Percentiles rank a stretch among this genome's conserved stretches.
Conservation (phyloP, 345 rosid genomes). For the Pseudoturritis turrita region DNA sequence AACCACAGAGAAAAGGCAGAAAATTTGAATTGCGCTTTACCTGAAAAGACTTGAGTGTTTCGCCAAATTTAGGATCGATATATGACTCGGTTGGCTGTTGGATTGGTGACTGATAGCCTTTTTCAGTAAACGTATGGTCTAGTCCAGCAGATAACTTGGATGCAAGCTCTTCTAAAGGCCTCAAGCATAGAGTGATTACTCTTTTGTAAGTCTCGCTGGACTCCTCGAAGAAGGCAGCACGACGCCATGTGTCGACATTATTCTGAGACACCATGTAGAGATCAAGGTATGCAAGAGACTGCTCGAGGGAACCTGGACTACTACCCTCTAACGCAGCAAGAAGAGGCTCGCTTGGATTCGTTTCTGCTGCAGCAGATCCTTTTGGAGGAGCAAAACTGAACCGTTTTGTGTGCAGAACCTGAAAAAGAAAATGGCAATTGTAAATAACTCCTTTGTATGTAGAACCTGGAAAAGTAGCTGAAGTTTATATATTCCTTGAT, state of each 20-base stretch:
- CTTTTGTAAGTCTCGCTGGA: conserved; percentile 86
- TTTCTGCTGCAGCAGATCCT: conserved; percentile 99
- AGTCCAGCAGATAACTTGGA: conserved; percentile 51
- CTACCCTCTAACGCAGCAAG: conserved; percentile 83
- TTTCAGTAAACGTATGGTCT: conserved; percentile 47
- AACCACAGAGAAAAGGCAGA: not conserved
- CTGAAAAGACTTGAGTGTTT: conserved; percentile 66
- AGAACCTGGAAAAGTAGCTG: conserved; percentile 23
- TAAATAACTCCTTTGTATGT: conserved; percentile 42
- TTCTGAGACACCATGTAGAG: conserved; percentile 91
- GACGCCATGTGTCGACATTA: conserved; percentile 89
- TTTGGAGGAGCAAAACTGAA: conserved; percentile 77
- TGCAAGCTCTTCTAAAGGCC: conserved; percentile 78
- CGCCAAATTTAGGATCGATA: conserved; percentile 46
- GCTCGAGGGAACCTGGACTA: conserved; percentile 60
- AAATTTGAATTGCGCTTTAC: conserved; percentile 30
- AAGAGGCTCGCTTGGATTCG: conserved; percentile 91
- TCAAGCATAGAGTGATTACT: conserved; percentile 67
- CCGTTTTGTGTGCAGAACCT: conserved; percentile 82
- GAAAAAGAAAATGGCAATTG: not conserved
- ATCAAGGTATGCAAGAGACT: conserved; percentile 88
- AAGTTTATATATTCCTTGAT: not conserved
- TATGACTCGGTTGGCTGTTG: conserved; percentile 45
- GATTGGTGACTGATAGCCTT: conserved; percentile 37
- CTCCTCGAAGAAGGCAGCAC: conserved; percentile 97